A percentile compares a stretch with the other conserved stretches of the same genome.
phyloP scores from a whole-genome alignment of 345 rosid species.

The Linum tenue region DNA sequence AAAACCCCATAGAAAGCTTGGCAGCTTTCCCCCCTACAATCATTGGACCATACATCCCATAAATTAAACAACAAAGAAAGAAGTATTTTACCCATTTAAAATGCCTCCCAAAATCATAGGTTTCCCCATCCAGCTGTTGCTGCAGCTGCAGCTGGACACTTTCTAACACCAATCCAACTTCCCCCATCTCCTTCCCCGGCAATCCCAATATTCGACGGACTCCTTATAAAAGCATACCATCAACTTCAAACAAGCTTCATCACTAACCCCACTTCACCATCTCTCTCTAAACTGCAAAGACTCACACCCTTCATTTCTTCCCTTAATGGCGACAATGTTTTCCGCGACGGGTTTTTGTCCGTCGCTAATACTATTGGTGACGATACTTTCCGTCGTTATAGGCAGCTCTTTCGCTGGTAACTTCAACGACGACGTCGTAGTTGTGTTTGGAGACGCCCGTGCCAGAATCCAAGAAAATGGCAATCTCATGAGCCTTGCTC shows the following conservation, averaged over 20 bases:
- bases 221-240: neutral
- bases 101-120: neutral
- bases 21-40: too few relatives aligned
- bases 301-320: too few relatives aligned
- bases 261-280: neutral
- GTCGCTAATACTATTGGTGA: neutral
- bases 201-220: neutral
- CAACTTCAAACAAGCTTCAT: neutral
- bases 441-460: conserved; percentile 47
- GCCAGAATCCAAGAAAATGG: conserved; percentile 36
- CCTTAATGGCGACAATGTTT: neutral
- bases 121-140: neutral
- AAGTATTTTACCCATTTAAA: too few relatives aligned
- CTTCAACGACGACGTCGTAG: conserved; percentile 45
- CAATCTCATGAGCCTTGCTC: conserved; percentile 39
- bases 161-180: neutral
- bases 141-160: neutral
- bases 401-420: conserved; percentile 16
- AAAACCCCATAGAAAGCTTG: too few relatives aligned
- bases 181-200: neutral
- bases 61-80: too few relatives aligned
- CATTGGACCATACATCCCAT: too few relatives aligned
- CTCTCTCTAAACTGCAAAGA: too few relatives aligned
- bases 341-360: neutral
- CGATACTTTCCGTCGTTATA: neutral